Evolutionary conservation across 164 flowering plant species (phyloP).

Genomic region (Berberis vulgaris): DNA sequence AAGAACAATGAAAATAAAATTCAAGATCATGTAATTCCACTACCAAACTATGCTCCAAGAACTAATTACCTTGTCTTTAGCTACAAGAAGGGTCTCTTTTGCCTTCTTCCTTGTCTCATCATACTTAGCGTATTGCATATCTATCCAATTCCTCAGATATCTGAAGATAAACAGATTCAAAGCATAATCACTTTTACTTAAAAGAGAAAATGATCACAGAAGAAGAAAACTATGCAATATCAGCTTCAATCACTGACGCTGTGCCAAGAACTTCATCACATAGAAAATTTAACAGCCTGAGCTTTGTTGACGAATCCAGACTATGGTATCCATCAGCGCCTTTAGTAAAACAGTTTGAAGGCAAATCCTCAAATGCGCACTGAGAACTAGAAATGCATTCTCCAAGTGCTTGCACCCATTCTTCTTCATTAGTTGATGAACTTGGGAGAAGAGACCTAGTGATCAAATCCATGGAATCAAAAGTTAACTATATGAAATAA

Average conservation of each 20-base stretch:
- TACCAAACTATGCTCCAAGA: neutral
- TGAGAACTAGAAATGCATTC: constrained; percentile 40
- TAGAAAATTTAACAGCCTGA: constrained; percentile 56
- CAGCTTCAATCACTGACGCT: constrained; percentile 44
- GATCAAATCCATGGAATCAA: neutral
- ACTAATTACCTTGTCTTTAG: constrained; percentile 51
- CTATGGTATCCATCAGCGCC: constrained; percentile 34
- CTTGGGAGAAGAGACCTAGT: constrained; percentile 30
- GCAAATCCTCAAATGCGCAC: constrained; percentile 23
- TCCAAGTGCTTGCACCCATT: constrained; percentile 57
- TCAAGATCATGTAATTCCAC: neutral
- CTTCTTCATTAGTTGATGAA: constrained; percentile 21
- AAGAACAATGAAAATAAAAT: neutral
- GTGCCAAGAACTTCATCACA: constrained; percentile 80
- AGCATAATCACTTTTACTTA: neutral
- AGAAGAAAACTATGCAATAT: neutral
- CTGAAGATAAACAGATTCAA: constrained; percentile 23
- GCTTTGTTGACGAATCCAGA: constrained; percentile 44
- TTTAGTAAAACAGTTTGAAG: constrained; percentile 21
- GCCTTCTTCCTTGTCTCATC: constrained; percentile 44
- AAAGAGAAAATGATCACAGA: neutral
- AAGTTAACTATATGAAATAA: neutral
- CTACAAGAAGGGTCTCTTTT: constrained; percentile 42
- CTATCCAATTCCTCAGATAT: constrained; percentile 57
- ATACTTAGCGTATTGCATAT: constrained; percentile 31